Conservation (phyloP, 352 stramenopile genomes). For the Pythium phragmitis region DNA sequence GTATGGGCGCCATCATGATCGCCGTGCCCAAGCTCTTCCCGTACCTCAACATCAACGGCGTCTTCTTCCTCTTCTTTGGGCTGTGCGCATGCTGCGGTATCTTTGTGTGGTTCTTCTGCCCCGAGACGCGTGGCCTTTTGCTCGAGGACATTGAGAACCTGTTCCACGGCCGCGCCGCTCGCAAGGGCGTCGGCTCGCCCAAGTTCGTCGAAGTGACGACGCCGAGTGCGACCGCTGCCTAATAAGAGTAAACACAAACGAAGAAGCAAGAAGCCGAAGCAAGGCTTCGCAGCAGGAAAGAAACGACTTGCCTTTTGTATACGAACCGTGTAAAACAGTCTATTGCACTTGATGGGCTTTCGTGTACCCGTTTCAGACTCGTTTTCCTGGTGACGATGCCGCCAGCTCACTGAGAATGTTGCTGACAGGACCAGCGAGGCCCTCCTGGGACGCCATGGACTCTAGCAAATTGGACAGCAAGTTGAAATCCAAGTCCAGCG, state of each 20-base stretch:
- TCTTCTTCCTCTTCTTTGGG: constrained; percentile 34
- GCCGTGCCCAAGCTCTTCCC: constrained; percentile 19
- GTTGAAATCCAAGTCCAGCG: constrained; percentile 81
- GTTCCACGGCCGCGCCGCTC: constrained; percentile 23
- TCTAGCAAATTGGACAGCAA: constrained; percentile 81
- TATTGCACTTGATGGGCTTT: neutral
- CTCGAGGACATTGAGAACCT: constrained; percentile 33
- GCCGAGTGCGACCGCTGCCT: neutral
- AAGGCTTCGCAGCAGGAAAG: no score
- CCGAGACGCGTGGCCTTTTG: constrained; percentile 28
- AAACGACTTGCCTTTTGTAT: no score
- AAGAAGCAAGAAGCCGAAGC: no score
- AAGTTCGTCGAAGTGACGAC: constrained; percentile 19
- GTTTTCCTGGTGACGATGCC: neutral
- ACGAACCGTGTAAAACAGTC: neutral
- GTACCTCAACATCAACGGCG: constrained; percentile 17
- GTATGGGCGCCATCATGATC: constrained; percentile 36
- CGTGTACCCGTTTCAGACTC: neutral
- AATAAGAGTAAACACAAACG: neutral
- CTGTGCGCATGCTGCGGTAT: constrained; percentile 27
- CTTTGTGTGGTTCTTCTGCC: constrained; percentile 39
- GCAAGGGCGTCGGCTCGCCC: constrained; percentile 13
- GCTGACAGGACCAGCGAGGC: constrained; percentile 62
- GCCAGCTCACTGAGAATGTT: constrained; percentile 70
- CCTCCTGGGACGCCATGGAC: constrained; percentile 78